A percentile compares a stretch with the other conserved stretches of the same genome.
Evolutionary conservation across 2,329 filamentous ascomycete genomes (phyloP).

Genomic region (Thermochaetoides dissita): DNA sequence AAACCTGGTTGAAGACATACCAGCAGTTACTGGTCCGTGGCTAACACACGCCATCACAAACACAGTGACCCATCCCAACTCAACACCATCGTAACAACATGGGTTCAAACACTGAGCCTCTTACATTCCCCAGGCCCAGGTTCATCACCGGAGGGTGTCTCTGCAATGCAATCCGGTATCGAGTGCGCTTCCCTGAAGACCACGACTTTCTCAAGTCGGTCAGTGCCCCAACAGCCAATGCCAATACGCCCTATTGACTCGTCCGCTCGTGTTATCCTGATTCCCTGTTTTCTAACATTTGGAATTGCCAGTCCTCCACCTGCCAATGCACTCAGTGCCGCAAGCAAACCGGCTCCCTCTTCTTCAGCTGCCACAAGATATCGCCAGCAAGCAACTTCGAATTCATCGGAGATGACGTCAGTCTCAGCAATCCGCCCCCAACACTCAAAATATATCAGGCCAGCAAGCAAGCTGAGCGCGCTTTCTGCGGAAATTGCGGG

Average conservation of each 20-base stretch:
- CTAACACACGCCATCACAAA: too few species aligned
- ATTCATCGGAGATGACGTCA: conserved; percentile 21
- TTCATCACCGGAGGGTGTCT: conserved; percentile 37
- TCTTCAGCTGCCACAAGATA: conserved; percentile 28
- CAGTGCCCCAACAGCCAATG: not conserved
- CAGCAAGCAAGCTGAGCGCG: conserved; percentile 26
- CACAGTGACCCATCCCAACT: not conserved
- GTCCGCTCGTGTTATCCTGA: not conserved
- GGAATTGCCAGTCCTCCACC: conserved; percentile 24
- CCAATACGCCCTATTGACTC: not conserved
- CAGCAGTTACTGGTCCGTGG: too few species aligned
- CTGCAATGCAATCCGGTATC: conserved; percentile 35
- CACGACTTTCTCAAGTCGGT: conserved; percentile 26
- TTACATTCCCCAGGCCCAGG: conserved; percentile 20
- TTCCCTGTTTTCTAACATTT: not conserved
- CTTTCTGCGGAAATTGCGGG: conserved; percentile 36
- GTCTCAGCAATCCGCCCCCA: conserved; percentile 20
- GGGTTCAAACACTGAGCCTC: not conserved
- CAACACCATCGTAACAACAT: conserved; percentile 3
- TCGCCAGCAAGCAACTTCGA: conserved; percentile 18
- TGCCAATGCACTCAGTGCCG: conserved; percentile 45
- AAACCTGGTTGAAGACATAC: too few species aligned
- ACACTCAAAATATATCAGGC: conserved; percentile 28
- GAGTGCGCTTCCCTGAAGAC: conserved; percentile 28
- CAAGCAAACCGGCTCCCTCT: conserved; percentile 33